phyloP scores from a whole-genome alignment of 179 eudicot genomes.

The Heliamphora pulchella region DNA sequence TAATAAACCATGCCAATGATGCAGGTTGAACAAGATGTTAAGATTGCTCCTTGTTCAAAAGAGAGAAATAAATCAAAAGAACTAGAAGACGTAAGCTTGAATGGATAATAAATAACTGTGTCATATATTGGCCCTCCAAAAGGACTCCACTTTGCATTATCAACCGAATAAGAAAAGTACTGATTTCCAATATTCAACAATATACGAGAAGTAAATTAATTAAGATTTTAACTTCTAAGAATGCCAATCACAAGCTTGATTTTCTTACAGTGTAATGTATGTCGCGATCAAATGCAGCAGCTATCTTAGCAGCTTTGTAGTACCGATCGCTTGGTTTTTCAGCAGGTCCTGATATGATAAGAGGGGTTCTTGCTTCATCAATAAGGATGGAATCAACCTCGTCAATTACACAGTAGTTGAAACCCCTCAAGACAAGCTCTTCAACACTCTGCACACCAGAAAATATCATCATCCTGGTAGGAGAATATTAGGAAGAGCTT shows the following conservation, averaged over 20 bases:
- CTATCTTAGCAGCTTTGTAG: constrained; percentile 98
- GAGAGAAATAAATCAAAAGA: not conserved
- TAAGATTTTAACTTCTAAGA: not conserved
- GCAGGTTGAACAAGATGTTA: not conserved
- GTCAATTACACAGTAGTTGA: constrained; percentile 88
- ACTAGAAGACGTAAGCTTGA: not conserved
- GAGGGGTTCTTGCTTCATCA: constrained; percentile 99
- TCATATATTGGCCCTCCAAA: constrained; percentile 1
- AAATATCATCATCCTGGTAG: constrained; percentile 21
- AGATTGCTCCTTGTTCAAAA: constrained; percentile 9
- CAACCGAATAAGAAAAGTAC: not conserved
- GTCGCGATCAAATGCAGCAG: constrained; percentile 86
- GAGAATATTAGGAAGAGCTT: constrained; percentile 9
- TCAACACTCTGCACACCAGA: constrained; percentile 69
- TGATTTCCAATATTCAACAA: not conserved
- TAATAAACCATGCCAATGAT: constrained; percentile 13
- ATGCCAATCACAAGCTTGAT: constrained; percentile 3
- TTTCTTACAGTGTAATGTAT: constrained; percentile 85
- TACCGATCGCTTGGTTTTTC: constrained; percentile 97
- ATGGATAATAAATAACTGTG: not conserved
- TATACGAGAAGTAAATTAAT: not conserved
- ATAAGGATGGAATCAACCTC: constrained; percentile 98
- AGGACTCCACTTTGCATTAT: constrained; percentile 1
- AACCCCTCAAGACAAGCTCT: constrained; percentile 86
- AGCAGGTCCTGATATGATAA: constrained; percentile 96